Evolutionary conservation across 306 rosid genomes (phyloP).

Genomic region (Vigna nakashimae): DNA sequence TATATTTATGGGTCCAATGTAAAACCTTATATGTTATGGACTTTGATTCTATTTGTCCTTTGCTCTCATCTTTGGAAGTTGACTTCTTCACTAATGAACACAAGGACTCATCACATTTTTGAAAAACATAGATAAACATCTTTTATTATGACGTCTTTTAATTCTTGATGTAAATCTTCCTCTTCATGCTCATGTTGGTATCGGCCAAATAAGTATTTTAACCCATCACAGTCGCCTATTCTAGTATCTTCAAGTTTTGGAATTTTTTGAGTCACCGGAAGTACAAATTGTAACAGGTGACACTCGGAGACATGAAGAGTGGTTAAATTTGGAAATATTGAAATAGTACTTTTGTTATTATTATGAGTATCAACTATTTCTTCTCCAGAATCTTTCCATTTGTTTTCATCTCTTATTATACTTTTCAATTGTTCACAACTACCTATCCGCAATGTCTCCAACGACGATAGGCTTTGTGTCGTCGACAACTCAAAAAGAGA

Average conservation of each 20-base stretch:
- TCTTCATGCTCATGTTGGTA: background rate
- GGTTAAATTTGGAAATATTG: background rate
- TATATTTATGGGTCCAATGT: background rate
- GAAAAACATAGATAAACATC: background rate
- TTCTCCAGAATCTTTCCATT: no score
- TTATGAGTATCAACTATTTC: background rate
- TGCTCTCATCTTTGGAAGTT: background rate
- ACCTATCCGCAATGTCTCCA: background rate
- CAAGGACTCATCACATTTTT: background rate
- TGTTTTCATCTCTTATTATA: background rate
- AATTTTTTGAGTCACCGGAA: background rate
- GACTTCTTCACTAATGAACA: background rate
- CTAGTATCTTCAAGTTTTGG: background rate
- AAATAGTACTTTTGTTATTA: background rate
- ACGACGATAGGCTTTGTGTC: background rate
- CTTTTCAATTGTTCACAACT: background rate
- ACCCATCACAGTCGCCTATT: rapidly evolving
- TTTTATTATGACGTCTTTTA: background rate
- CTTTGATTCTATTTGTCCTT: background rate
- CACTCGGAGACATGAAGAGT: rapidly evolving
- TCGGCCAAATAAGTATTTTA: background rate
- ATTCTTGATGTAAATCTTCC: background rate
- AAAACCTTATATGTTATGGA: background rate
- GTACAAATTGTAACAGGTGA: no score
- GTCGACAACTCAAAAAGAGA: background rate